Conservation (phyloP, 2,329 filamentous ascomycete species). For the Helminthosporium solani region DNA sequence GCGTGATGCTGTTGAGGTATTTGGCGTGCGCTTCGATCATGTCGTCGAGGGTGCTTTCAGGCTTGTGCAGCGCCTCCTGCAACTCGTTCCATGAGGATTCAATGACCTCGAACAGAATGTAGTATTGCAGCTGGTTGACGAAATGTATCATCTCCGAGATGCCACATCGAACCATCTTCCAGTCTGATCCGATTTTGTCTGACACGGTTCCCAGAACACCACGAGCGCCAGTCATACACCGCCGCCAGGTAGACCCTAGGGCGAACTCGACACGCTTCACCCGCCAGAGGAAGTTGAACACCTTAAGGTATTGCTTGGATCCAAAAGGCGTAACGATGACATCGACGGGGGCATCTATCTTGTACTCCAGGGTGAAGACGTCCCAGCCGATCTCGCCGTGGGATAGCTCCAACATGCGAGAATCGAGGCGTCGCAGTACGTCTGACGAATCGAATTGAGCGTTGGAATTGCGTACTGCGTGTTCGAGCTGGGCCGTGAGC, state of each 20-base stretch:
- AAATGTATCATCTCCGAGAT: constrained; percentile 99
- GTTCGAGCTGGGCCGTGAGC: constrained; percentile 93
- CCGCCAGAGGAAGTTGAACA: constrained; percentile 98
- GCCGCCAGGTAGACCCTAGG: constrained; percentile 84
- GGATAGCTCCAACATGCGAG: constrained; percentile 95
- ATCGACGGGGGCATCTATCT: constrained; percentile 93
- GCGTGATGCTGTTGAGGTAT: constrained; percentile 91
- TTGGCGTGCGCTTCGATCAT: constrained; percentile 87
- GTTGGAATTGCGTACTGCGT: constrained; percentile 95
- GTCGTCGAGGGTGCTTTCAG: constrained; percentile 90
- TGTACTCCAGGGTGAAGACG: constrained; percentile 98
- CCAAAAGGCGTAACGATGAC: constrained; percentile 97
- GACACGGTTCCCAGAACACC: constrained; percentile 82
- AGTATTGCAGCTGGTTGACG: constrained; percentile 94
- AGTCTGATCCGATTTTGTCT: constrained; percentile 71
- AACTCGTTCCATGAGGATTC: constrained; percentile 93
- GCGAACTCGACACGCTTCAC: constrained; percentile 98
- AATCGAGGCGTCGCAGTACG: constrained; percentile 86
- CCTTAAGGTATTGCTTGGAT: constrained; percentile 93
- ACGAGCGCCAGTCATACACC: constrained; percentile 90
- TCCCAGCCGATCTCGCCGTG: constrained; percentile 99
- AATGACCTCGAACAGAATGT: constrained; percentile 98
- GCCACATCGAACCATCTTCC: constrained; percentile 85
- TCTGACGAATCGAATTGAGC: constrained; percentile 94
- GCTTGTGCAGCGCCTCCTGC: constrained; percentile 76